Evolutionary conservation across 306 rosid genomes (phyloP).

Genomic region (Sophora flavescens): DNA sequence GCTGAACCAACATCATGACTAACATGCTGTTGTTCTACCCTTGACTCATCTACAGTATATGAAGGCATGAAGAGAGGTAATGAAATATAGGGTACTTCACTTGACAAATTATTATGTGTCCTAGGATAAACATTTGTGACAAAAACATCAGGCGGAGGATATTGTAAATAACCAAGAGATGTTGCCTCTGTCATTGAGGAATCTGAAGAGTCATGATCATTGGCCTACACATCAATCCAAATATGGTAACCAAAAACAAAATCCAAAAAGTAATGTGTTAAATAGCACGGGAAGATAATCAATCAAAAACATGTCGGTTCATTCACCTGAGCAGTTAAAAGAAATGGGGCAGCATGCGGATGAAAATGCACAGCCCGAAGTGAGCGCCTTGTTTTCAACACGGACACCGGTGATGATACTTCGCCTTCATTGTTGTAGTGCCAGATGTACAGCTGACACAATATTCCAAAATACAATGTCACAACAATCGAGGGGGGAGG

Average conservation of each 20-base stretch:
- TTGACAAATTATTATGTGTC: constrained; percentile 37
- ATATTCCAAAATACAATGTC: constrained; percentile 19
- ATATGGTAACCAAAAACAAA: constrained; percentile 11
- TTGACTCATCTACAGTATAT: constrained; percentile 41
- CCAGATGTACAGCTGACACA: constrained; percentile 57
- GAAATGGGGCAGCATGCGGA: constrained; percentile 56
- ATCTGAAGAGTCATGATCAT: constrained; percentile 58
- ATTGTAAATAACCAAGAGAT: constrained; percentile 48
- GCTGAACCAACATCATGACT: constrained; percentile 43
- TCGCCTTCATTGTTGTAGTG: constrained; percentile 52
- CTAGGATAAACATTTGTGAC: constrained; percentile 46
- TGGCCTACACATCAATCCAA: constrained; percentile 54
- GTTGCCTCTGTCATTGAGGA: constrained; percentile 57
- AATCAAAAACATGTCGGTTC: constrained; percentile 28
- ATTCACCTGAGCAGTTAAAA: constrained; percentile 60
- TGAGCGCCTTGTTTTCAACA: constrained; percentile 58
- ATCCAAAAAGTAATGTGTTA: neutral
- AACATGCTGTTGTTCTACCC: constrained; percentile 46
- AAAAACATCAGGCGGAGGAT: constrained; percentile 60
- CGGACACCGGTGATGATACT: constrained; percentile 46
- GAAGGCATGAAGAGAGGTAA: constrained; percentile 52
- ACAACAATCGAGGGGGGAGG: constrained; percentile 19
- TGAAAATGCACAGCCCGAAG: constrained; percentile 66
- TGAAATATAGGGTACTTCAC: constrained; percentile 45
- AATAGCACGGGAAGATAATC: constrained; percentile 32